phyloP scores from a whole-genome alignment of 2,329 filamentous ascomycete genomes.

The Fusarium subtropicale region DNA sequence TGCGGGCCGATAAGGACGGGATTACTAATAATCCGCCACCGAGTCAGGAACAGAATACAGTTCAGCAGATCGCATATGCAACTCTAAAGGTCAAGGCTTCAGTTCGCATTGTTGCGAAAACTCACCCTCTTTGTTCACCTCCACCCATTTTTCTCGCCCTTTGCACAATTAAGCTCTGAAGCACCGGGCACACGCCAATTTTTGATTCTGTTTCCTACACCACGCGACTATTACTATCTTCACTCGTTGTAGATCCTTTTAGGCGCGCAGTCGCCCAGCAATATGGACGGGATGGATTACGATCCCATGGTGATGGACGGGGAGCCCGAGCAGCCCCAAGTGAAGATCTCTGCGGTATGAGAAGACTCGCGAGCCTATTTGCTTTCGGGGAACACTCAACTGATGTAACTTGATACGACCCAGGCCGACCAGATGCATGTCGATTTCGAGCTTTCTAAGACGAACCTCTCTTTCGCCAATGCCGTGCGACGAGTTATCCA shows the following conservation, averaged over 20 bases:
- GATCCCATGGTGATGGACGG: slow-evolving; percentile 70
- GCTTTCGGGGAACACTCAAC: slow-evolving; percentile 15
- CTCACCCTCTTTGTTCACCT: slow-evolving; percentile 26
- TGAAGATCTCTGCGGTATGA: slow-evolving; percentile 70
- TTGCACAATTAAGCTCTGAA: not conserved
- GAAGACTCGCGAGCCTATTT: slow-evolving; percentile 12
- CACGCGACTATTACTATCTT: slow-evolving; percentile 7
- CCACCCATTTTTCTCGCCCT: slow-evolving; percentile 1
- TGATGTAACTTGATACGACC: slow-evolving; percentile 43
- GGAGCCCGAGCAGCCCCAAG: slow-evolving; percentile 66
- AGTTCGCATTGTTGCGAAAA: slow-evolving; percentile 42
- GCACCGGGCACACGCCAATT: not conserved
- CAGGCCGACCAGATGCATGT: slow-evolving; percentile 85
- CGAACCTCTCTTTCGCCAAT: slow-evolving; percentile 93
- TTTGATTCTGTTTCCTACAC: not conserved
- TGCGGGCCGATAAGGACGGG: slow-evolving; percentile 48
- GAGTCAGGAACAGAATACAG: slow-evolving; percentile 11
- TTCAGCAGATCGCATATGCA: slow-evolving; percentile 42
- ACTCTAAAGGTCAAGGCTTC: slow-evolving; percentile 30
- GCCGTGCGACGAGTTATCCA: slow-evolving; percentile 90
- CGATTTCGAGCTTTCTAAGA: slow-evolving; percentile 90
- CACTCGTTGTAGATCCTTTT: slow-evolving; percentile 15
- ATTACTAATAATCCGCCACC: slow-evolving; percentile 49
- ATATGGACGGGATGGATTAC: slow-evolving; percentile 66
- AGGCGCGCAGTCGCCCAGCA: slow-evolving; percentile 36